A percentile compares a stretch with the other conserved stretches of the same genome.
Evolutionary conservation across 1,284 basidiomycete species (phyloP).

Genomic region (Pseudozyma thailandica): DNA sequence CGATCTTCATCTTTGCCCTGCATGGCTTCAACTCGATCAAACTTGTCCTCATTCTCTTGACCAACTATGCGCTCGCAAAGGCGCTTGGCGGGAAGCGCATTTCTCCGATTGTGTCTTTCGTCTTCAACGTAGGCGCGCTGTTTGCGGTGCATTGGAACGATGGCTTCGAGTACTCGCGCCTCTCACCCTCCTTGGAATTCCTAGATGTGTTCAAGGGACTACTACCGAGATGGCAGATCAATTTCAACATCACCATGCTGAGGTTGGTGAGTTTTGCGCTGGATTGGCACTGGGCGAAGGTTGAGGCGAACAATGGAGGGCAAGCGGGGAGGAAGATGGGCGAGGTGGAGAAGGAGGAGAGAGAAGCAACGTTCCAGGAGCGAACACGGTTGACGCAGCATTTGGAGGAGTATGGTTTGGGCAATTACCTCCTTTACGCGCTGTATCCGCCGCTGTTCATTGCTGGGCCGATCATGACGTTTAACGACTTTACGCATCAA

Average conservation of each 20-base stretch:
- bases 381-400: slow-evolving; percentile 38
- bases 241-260: slow-evolving; percentile 97
- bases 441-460: slow-evolving; percentile 94
- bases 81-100: slow-evolving; percentile 65
- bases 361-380: slow-evolving; percentile 31
- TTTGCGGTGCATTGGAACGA: slow-evolving; percentile 81
- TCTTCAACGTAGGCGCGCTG: slow-evolving; percentile 79
- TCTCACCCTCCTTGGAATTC: slow-evolving; percentile 74
- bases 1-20: slow-evolving; percentile 79
- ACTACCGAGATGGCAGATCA: slow-evolving; percentile 91
- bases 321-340: slow-evolving; percentile 48
- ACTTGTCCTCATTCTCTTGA: slow-evolving; percentile 76
- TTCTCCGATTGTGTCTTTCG: slow-evolving; percentile 75
- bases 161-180: slow-evolving; percentile 77
- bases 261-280: slow-evolving; percentile 90
- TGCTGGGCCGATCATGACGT: slow-evolving; percentile 94
- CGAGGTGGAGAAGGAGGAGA: slow-evolving; percentile 13
- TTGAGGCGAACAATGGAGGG: slow-evolving; percentile 69
- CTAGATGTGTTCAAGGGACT: slow-evolving; percentile 78
- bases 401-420: slow-evolving; percentile 72
- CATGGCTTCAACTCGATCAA: slow-evolving; percentile 89
- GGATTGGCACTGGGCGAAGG: slow-evolving; percentile 82
- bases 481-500: slow-evolving; percentile 94
- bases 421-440: slow-evolving; percentile 78
- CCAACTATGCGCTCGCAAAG: slow-evolving; percentile 77